phyloP scores from a whole-genome alignment of 2,329 filamentous ascomycete species.

The Pseudopithomyces chartarum region DNA sequence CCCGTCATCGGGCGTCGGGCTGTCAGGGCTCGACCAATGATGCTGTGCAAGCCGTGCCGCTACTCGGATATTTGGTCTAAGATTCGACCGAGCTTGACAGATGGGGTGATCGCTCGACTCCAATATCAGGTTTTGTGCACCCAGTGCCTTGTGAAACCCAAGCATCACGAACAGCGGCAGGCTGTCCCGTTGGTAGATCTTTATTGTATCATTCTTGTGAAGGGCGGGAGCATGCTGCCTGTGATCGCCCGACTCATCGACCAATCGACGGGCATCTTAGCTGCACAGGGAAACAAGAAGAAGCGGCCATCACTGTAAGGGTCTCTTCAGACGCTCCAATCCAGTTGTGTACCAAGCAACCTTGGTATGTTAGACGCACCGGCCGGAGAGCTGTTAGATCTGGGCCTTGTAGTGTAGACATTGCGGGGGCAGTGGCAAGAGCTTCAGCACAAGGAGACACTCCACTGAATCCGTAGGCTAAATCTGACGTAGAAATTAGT shows the following conservation, averaged over 20 bases:
- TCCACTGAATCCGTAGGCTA: too few species aligned
- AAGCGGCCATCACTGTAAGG: too few species aligned
- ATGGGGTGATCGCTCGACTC: background rate
- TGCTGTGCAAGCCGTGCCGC: constrained; percentile 15
- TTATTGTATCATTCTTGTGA: constrained; percentile 6
- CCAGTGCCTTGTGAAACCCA: constrained; percentile 1
- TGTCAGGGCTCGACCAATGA: background rate
- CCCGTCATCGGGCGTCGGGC: constrained; percentile 2
- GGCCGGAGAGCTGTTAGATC: too few species aligned
- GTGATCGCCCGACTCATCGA: constrained; percentile 5
- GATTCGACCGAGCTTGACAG: constrained; percentile 1
- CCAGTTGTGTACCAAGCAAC: too few species aligned
- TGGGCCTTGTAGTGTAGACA: too few species aligned
- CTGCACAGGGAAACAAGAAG: too few species aligned
- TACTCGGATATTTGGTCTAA: constrained; percentile 5
- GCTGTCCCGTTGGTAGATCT: constrained; percentile 8
- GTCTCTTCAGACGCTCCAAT: too few species aligned
- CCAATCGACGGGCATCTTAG: constrained; percentile 2
- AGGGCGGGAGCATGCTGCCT: constrained; percentile 3
- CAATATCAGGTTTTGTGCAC: constrained; percentile 2
- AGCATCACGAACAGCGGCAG: constrained; percentile 5
- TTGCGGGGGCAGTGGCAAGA: too few species aligned
- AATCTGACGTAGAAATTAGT: too few species aligned
- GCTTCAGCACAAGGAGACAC: too few species aligned
- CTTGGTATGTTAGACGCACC: too few species aligned